Conservation (phyloP, 2,329 filamentous ascomycete species). For the Mycocentrospora acerina region DNA sequence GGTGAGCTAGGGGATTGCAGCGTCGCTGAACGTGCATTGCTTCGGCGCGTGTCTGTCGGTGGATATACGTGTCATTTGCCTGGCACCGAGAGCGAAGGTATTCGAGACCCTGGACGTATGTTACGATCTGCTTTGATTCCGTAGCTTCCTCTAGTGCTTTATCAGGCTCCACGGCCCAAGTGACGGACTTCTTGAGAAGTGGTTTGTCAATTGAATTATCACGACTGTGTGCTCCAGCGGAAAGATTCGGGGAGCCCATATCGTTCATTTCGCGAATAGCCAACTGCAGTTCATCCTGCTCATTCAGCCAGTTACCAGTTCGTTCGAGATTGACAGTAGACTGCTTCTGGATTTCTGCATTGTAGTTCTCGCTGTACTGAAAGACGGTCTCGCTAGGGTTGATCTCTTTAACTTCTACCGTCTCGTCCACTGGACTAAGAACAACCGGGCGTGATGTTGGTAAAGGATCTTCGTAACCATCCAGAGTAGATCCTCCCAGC, state of each 20-base stretch:
- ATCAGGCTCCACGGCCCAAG: slow-evolving; percentile 59
- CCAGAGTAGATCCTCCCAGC: slow-evolving; percentile 37
- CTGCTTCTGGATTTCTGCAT: slow-evolving; percentile 68
- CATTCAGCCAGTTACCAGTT: slow-evolving; percentile 81
- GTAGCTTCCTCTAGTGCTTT: slow-evolving; percentile 28
- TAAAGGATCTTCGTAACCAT: slow-evolving; percentile 34
- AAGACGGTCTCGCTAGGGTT: slow-evolving; percentile 65
- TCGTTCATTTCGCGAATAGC: slow-evolving; percentile 60
- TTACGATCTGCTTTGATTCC: slow-evolving; percentile 59
- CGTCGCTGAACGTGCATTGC: slow-evolving; percentile 82
- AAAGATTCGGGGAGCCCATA: slow-evolving; percentile 44
- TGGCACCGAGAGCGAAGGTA: slow-evolving; percentile 68
- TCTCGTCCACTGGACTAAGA: slow-evolving; percentile 39
- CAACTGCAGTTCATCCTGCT: slow-evolving; percentile 75
- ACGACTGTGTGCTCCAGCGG: slow-evolving; percentile 33
- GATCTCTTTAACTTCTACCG: slow-evolving; percentile 55
- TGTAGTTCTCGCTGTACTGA: slow-evolving; percentile 75
- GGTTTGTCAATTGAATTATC: slow-evolving; percentile 43
- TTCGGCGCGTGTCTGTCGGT: slow-evolving; percentile 82
- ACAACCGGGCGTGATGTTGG: slow-evolving; percentile 34
- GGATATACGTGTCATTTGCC: slow-evolving; percentile 75
- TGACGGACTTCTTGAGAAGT: slow-evolving; percentile 69
- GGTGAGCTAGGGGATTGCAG: slow-evolving; percentile 70
- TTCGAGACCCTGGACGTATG: slow-evolving; percentile 87
- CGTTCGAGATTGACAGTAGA: slow-evolving; percentile 77